phyloP scores from a whole-genome alignment of 129 eudicot genomes.

The Kitagawia praeruptora region DNA sequence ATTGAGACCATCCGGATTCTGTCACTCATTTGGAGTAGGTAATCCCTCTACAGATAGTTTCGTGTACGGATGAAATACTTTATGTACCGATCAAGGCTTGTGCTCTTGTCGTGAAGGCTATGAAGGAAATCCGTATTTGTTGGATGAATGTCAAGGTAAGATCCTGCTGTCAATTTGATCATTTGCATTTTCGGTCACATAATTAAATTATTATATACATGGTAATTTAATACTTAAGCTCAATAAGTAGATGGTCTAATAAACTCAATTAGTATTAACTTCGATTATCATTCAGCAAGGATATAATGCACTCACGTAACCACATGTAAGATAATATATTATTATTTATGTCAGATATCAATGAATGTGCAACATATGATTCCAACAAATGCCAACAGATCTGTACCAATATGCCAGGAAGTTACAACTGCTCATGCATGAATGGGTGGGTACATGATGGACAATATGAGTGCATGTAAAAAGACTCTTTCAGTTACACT shows the following conservation, averaged over 20 bases:
- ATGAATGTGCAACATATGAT: background rate
- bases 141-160: background rate
- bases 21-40: too few species aligned
- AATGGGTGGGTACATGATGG: background rate
- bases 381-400: background rate
- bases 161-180: too few species aligned
- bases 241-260: too few species aligned
- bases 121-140: background rate
- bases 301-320: too few species aligned
- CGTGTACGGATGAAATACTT: background rate
- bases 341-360: background rate
- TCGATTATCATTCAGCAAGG: too few species aligned
- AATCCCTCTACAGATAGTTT: background rate
- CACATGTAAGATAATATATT: background rate
- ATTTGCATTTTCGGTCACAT: background rate
- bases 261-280: too few species aligned
- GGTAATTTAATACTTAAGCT: too few species aligned
- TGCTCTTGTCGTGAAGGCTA: conserved; percentile 6
- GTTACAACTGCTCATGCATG: background rate
- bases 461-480: too few species aligned
- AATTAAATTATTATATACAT: too few species aligned
- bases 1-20: too few species aligned
- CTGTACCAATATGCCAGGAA: background rate
- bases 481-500: background rate
- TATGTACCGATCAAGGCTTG: background rate